Base-by-base conservation (phyloP, 1,284 basidiomycete genomes). In the Hemileccinum hortonii region DNA sequence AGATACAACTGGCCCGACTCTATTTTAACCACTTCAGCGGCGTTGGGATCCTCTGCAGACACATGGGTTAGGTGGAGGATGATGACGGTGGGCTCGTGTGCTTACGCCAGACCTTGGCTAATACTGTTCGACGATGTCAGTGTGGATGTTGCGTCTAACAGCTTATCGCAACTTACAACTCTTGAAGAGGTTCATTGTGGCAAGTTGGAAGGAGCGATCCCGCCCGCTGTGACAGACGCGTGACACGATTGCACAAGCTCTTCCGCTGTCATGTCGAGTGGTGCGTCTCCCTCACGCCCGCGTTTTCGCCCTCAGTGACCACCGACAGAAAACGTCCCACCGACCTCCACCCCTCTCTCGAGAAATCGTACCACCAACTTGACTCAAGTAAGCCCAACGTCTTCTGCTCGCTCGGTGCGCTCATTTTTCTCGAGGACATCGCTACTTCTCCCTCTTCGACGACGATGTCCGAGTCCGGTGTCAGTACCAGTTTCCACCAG, bases 101-200 rank as follows among this genome's bases (percentile, higher is more conserved):
- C 91, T 70, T 72, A 94, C 93, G 92, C 93, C 94, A 95, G 73
- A 97, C 94, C 81, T 88, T 92, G 61, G 91, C 89, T 58, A 96
- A 83, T 39, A 96, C 93, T 96, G 62, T 45, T 55, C n/a, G 19
- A 32, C 30, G 38, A 24, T 55, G 56, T 61, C 37, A 61, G 55
- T 36, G 44, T 38, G 44, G 48, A 53, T 44, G 32, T 57, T 49
- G 42, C 43, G 38, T 47, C 32, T 11, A 41, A 55, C 50, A 21
- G 40, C 40, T 44, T 48, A 53, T 55, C 54, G 46, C 40, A 39
- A 82, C 92, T 74, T 63, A 94, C 93, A 72, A 69, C 84, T 94
- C 73, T 84, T 88, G 75, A 90, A 82, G 70, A 90, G 80, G 68
- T 87, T 87, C 87, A 89, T 90, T 61, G 67, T 74, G 69, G 67